Conservation (phyloP, 2,329 filamentous ascomycete genomes). For the Simplicillium aogashimaense region DNA sequence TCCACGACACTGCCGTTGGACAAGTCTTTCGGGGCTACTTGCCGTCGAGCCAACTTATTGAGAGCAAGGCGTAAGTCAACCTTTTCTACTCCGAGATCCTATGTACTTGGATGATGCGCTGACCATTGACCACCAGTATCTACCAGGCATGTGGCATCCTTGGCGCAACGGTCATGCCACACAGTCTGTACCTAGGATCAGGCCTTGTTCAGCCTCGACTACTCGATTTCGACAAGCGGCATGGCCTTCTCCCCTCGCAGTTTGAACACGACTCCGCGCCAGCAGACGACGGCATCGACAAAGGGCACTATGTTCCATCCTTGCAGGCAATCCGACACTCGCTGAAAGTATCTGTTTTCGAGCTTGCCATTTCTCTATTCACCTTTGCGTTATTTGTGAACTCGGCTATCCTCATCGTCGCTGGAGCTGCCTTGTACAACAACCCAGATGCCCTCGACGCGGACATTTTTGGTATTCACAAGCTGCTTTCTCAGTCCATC, state of each 20-base stretch:
- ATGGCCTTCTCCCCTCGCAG: constrained; percentile 37
- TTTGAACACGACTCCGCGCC: constrained; percentile 15
- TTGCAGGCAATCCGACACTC: constrained; percentile 61
- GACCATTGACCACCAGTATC: constrained; percentile 14
- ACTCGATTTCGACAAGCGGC: constrained; percentile 50
- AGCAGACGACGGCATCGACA: constrained; percentile 26
- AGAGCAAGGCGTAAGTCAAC: constrained; percentile 4
- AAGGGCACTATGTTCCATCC: constrained; percentile 59
- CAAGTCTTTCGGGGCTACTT: constrained; percentile 59
- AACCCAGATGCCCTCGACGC: constrained; percentile 52
- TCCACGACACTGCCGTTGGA: constrained; percentile 42
- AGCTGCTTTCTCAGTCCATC: constrained; percentile 57
- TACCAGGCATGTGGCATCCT: constrained; percentile 70
- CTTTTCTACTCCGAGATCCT: too few species aligned
- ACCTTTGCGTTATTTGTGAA: constrained; percentile 82
- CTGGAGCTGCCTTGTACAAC: constrained; percentile 65
- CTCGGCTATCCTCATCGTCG: constrained; percentile 70
- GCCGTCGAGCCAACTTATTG: constrained; percentile 48
- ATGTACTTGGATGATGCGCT: background rate
- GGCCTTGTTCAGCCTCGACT: constrained; percentile 61
- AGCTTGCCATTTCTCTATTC: constrained; percentile 63
- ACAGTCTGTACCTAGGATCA: constrained; percentile 58
- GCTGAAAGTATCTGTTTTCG: constrained; percentile 62
- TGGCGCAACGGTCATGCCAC: constrained; percentile 66
- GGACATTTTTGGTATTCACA: constrained; percentile 77